Evolutionary conservation across 768 basidiomycete species (phyloP), one percentile per base, ranked within the genome.

Genomic region (Leucocoprinus birnbaumii): DNA sequence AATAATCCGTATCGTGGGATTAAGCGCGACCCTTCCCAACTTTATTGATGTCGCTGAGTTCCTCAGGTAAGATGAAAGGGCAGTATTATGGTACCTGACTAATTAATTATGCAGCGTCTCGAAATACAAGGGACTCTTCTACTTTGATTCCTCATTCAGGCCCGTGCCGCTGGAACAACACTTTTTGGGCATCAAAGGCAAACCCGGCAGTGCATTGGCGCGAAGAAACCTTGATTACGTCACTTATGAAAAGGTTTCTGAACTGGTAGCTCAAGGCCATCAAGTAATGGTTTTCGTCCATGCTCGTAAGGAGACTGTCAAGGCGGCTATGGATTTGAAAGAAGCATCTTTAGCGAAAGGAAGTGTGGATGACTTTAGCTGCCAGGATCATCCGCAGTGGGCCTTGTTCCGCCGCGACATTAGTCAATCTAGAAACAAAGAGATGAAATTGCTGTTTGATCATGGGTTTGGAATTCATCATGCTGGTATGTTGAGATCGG

Each of bases 281-380:
- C 97, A 98, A 68, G 94, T 97, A 57, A 98, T 99, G 95, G 95
- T 99, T 0, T 99, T 99, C 64, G 97, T 99, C 8, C 97, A 99
- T 68, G 93, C 97, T 13, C 82, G 97, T 26, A 98, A 97, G 72
- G 97, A 98, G 65, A 99, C 97, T 0, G 97, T 98, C 50, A 97
- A 96, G 66, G 83, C 91, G 0, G 95, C 95, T 0, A 73, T 85
- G 63, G 82, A 79, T 9, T 76, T 99, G 22, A 84, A 84, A 55
- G 97, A 98, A 58, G 77, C 86, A 54, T 85, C 92, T 3, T 59
- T 80, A 3, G 66, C 75, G 14, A 91, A 97, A 57, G 91, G 88
- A 2, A 79, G 77, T 45, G 63, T 79, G 13, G 91, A 90, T 27
- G 80, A 90, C 40, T 97, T 96, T 67, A 89, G 81, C 55, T 89